phyloP scores from a whole-genome alignment of 1,284 basidiomycete species.

The Fomitopsis schrenkii region DNA sequence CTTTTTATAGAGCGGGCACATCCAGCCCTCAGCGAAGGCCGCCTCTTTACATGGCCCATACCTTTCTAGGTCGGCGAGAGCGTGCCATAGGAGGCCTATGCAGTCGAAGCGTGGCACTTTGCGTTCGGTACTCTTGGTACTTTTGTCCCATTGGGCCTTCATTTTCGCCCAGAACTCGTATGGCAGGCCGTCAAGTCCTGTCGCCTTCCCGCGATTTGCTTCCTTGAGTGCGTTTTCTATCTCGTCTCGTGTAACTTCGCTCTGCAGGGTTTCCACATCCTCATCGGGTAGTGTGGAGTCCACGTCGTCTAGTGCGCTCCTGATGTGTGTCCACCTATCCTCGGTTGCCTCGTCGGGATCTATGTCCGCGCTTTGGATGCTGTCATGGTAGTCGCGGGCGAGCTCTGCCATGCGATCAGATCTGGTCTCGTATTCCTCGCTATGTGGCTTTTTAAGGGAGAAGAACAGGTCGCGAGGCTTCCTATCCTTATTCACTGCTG shows the following conservation, averaged over 20 bases:
- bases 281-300: not conserved
- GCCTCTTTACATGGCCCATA: constrained; percentile 8
- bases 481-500: not conserved
- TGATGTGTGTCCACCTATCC: not conserved
- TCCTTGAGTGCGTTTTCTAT: not conserved
- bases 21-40: constrained; percentile 27
- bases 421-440: not conserved
- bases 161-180: constrained; percentile 21
- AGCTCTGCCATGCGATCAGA: not conserved
- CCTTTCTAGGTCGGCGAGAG: constrained; percentile 12
- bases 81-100: not conserved
- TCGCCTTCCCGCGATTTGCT: constrained; percentile 4
- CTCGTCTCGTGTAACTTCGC: not conserved
- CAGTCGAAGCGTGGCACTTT: not conserved
- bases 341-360: fast-evolving
- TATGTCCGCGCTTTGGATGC: not conserved
- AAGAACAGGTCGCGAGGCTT: not conserved
- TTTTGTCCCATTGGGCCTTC: not conserved
- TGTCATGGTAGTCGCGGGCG: not conserved
- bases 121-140: not conserved
- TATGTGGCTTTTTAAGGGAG: not conserved
- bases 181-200: constrained; percentile 17
- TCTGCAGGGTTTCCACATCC: not conserved
- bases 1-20: constrained; percentile 33
- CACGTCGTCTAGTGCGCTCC: not conserved